Base-by-base conservation (phyloP, 2,329 filamentous ascomycete genomes). In the Sarocladium brachiariae region DNA sequence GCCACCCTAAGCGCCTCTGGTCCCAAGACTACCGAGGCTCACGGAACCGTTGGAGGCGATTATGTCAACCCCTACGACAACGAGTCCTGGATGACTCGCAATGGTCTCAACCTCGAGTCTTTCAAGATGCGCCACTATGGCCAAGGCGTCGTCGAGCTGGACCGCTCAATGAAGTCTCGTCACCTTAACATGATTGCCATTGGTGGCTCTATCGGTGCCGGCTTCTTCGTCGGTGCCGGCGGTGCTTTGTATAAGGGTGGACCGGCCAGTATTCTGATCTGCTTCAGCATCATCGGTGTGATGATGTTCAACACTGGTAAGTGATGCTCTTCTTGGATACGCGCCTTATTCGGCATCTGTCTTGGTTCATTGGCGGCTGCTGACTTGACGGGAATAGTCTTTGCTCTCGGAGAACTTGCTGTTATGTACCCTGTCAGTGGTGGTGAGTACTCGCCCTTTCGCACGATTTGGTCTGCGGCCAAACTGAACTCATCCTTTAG, bases 131-230 rank as follows among this genome's bases (percentile, higher is more conserved):
- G 61, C 50, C 53, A 64, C 53, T 68, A 66, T 57, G 64, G 64
- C 48, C 39, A 11, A 2, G 65, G 63, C 39, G 23, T 61, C 21
- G 56, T 64, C 43, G 66, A 71, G 55, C 63, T 73, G 6, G 67
- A 72, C 53, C 64, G 66, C 49, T 60, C 65, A 56, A 75, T 81
- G 68, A 74, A 75, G 66, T 65, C 67, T 37, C 73, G 77, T 57
- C 77, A 80, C 63, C 64, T 81, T 59, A 75, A 81, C 63, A 80
- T 80, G 76, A 79, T 79, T 63, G 75, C 75, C 57, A 78, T 80
- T 51, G 76, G 74, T 59, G 53, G 53, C 23, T 74, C 73, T 50
- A 78, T 78, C 53, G 75, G 75, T 62, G 74, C 75, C 61, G 75
- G 75, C 68, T 75, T 78, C 67, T 79, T 78, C 65, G 76, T 78